Evolutionary conservation across 2,329 filamentous ascomycete genomes (phyloP), one percentile per base, ranked within the genome.

Genomic region (Ophiostoma novo-ulmi): DNA sequence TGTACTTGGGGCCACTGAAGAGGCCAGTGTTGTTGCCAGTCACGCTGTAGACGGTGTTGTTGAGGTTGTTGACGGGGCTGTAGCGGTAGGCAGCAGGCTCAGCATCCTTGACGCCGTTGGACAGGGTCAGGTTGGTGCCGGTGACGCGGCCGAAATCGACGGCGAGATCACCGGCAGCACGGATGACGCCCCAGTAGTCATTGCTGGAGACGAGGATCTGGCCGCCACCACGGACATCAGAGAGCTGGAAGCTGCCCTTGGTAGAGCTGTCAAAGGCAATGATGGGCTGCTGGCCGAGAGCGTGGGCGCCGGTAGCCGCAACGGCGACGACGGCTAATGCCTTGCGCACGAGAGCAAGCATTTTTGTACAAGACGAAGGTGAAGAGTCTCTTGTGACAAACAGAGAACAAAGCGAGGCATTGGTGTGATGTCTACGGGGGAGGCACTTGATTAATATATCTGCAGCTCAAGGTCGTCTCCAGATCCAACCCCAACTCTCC

Each of bases 111-210:
- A 80, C 75, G 14, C 82, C 83, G 39, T 86, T 86, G 75, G 84
- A 84, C 4, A 88, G 79, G 0, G 87, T 86, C 71, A 88, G 85
- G 77, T 90, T 90, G 36, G 80, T 83, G 10, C 89, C 88, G 0
- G 88, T 91, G 5, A 91, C 88, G n/a, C 87, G 85, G 20, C 89
- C 89, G 79, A 92, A 90, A 77, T 92, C 90, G 4, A 82, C 76
- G 0, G 88, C 88, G 11, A 92, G 82, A 77, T 92, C 89, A 55
- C 87, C 82, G 0, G 88, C 89, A 5, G 88, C 88, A 36, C 89
- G 85, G 70, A 91, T 82, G 0, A 91, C 89, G 71, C 88, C 89
- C 80, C 87, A 89, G 81, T 86, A 90, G 72, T 91, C 89, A 70
- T 85, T 80, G 26, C 78, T 75, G 11, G 86, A 85, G n/a, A 88